phyloP scores from a whole-genome alignment of 108 stramenopile genomes.

The Fragilaria crotonensis region DNA sequence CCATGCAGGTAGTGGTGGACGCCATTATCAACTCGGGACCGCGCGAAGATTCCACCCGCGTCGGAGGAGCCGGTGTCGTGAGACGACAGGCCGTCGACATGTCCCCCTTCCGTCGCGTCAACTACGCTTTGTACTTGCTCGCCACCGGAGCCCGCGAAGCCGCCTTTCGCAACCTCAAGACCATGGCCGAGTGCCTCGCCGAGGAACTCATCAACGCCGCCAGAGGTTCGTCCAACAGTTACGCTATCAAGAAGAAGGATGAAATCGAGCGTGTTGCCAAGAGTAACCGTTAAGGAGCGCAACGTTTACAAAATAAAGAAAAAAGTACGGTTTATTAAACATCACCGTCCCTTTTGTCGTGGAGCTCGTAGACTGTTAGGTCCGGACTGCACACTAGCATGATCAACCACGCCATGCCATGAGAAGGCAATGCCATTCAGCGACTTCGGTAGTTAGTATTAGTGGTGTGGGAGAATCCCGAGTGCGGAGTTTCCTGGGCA shows the following conservation, averaged over 20 bases:
- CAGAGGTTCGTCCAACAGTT: slow-evolving; percentile 97
- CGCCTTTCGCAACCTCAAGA: slow-evolving; percentile 99
- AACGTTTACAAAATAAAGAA: too few species aligned
- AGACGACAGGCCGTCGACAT: slow-evolving; percentile 99
- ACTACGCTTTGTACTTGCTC: slow-evolving; percentile 97
- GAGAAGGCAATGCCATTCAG: too few species aligned
- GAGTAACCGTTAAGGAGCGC: slow-evolving; percentile 93
- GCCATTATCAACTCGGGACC: slow-evolving; percentile 99
- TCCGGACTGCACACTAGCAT: too few species aligned
- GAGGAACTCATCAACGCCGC: slow-evolving; percentile 99
- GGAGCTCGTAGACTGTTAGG: too few species aligned
- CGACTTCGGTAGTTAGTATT: too few species aligned
- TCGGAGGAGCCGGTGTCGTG: slow-evolving; percentile 99
- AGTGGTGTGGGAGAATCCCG: too few species aligned
- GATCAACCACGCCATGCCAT: too few species aligned
- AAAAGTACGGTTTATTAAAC: too few species aligned
- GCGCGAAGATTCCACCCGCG: slow-evolving; percentile 99
- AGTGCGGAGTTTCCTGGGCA: too few species aligned
- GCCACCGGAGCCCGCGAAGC: slow-evolving; percentile 98
- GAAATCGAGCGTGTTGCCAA: slow-evolving; percentile 99
- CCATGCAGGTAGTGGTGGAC: slow-evolving; percentile 98
- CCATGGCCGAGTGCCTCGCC: slow-evolving; percentile 99
- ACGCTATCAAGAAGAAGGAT: slow-evolving; percentile 99
- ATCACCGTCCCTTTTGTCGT: too few species aligned
- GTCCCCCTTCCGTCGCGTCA: slow-evolving; percentile 99